Evolutionary conservation across 2,329 filamentous ascomycete species (phyloP), one percentile per base, ranked within the genome.

Genomic region (Monilinia fructigena): DNA sequence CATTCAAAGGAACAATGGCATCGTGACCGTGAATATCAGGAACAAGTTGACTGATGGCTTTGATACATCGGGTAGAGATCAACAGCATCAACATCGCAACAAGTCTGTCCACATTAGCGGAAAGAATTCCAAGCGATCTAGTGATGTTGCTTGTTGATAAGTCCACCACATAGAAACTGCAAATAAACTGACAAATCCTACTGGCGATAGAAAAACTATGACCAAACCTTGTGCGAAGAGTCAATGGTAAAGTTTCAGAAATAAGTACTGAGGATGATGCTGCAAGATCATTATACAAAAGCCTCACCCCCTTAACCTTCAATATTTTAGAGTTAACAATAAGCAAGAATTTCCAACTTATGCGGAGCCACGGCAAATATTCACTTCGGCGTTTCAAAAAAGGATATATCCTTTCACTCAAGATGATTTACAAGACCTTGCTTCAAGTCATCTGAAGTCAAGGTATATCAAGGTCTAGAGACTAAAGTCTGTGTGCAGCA

Each of bases 401-500:
- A 18, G 35, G 40, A 47, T 47, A 26, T 8, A 12, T 6, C 18
- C 42, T 4, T 23, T 12, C 50, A 11, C 12, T 50, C 14, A 38
- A 63, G 38, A 23, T 63, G 12, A 14, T 63, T 11, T 11, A 54
- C 2, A n/a, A 63, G 14, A 45, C 42, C 2, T 55, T 63, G 8
- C 26, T 31, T 11, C 2, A 45, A n/a, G 48, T 38, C 12, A 12
- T 54, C 18, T 6, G 40, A 16, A 31, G 3, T 42, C 50, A 38
- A 8, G 18, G 7, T 10, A 2, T 63, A 6, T 0, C 3, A 12
- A 45, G 35, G 8, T 20, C 60, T 18, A 18, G 2, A 55, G 6
- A 40, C 28, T 63, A 7, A 45, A n/a, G n/a, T 23, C 31, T n/a
- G 23, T 63, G 16, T 55, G 18, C 50, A 63, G 60, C 55, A 23